Evolutionary conservation across 495 filamentous ascomycete genomes (phyloP).

Genomic region (Eremomyces bilateralis): DNA sequence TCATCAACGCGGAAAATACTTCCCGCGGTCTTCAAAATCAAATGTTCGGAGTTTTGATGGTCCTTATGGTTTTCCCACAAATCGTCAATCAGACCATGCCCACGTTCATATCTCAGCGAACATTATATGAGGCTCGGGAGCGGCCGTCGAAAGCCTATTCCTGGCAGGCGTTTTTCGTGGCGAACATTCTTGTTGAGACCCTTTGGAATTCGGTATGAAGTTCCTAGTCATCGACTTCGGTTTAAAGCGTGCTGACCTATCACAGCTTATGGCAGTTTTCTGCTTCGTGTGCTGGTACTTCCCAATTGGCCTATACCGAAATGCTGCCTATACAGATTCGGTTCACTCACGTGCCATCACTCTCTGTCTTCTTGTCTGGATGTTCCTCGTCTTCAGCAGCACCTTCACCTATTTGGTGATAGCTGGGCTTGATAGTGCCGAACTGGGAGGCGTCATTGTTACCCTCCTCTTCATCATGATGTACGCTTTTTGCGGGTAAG

Average conservation of each 20-base stretch:
- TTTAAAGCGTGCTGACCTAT: constrained; percentile 3
- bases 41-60: constrained; percentile 70
- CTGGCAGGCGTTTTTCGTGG: constrained; percentile 44
- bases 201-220: constrained; percentile 11
- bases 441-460: constrained; percentile 42
- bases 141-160: constrained; percentile 65
- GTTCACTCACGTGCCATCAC: constrained; percentile 37
- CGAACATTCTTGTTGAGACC: constrained; percentile 17
- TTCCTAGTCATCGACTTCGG: constrained; percentile 36
- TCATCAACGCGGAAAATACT: constrained; percentile 23
- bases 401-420: constrained; percentile 39
- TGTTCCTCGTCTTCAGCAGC: constrained; percentile 27
- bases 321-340: constrained; percentile 35
- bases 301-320: constrained; percentile 52
- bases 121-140: constrained; percentile 70
- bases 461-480: constrained; percentile 43
- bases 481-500: too few species aligned
- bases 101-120: constrained; percentile 53
- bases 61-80: constrained; percentile 55
- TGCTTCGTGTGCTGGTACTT: constrained; percentile 66
- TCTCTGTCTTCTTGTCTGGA: constrained; percentile 36
- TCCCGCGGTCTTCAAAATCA: constrained; percentile 26
- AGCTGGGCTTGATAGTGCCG: constrained; percentile 41
- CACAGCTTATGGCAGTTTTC: constrained; percentile 43
- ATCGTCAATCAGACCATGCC: constrained; percentile 74